Percentiles rank a stretch among this genome's conserved stretches.
These are phyloP conservation scores for Aspergillus brunneoviolaceus DNA, from an alignment of 2,329 filamentous ascomycete genomes.

Conservation along the genomic window DNA sequence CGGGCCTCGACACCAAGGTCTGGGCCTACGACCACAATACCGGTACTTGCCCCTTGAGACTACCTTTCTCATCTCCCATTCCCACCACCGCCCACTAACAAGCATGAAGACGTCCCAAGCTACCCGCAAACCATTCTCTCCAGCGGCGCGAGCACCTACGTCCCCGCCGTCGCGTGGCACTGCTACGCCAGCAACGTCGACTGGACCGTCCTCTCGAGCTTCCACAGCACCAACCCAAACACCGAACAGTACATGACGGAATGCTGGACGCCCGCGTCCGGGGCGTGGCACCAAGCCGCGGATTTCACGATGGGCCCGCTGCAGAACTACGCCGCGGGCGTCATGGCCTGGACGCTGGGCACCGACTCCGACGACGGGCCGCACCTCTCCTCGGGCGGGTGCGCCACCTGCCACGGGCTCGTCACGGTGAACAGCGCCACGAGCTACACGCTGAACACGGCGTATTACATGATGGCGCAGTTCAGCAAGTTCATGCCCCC, in stretches of 20 bases:
- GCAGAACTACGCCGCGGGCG: constrained; percentile 33
- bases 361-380: constrained; percentile 28
- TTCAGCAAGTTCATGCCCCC: constrained; percentile 51
- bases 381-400: constrained; percentile 30
- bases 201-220: constrained; percentile 37
- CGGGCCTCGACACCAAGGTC: constrained; percentile 25
- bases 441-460: constrained; percentile 49
- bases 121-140: constrained; percentile 38
- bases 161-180: constrained; percentile 40
- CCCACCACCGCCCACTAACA: neutral
- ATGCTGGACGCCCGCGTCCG: constrained; percentile 34
- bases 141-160: constrained; percentile 25
- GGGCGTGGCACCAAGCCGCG: constrained; percentile 27
- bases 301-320: constrained; percentile 32
- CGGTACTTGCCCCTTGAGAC: constrained; percentile 11
- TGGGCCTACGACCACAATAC: constrained; percentile 45
- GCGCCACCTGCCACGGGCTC: constrained; percentile 27
- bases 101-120: constrained; percentile 26
- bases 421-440: constrained; percentile 34
- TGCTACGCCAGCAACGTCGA: constrained; percentile 39
- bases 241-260: constrained; percentile 43
- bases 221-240: constrained; percentile 33
- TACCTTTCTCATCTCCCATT: neutral
- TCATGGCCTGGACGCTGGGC: constrained; percentile 33
- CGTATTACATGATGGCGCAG: constrained; percentile 57